Base-by-base conservation (phyloP, 768 basidiomycete genomes). In the Coprinellus aureogranulatus region DNA sequence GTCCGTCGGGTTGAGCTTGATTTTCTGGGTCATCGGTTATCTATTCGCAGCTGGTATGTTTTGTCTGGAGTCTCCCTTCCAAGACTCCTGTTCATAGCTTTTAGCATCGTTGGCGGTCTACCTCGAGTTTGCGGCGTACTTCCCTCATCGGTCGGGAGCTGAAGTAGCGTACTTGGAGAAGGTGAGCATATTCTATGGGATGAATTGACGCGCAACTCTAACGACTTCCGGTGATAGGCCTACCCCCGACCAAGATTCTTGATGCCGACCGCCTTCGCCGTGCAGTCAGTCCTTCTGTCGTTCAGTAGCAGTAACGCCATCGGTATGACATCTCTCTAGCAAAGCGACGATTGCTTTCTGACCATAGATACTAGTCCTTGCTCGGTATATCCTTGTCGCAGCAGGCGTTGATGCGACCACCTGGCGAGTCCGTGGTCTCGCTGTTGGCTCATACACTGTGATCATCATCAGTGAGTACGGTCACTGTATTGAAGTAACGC, bases 91-190 rank as follows among this genome's bases (percentile, higher is more conserved):
- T 27, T 30, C n/a, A n/a, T n/a, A n/a, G n/a, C 11, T n/a, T n/a
- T n/a, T 56, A 72, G 72, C 74, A 14, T 69, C 65, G 16, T 66
- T 75, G 20, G 62, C 72, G 14, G 69, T 76, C n/a, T 81, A 75
- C 58, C 69, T 77, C 14, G 80, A 81, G 62, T 75, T 76, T 30
- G 74, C 76, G 1, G 70, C 75, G 34, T 77, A 78, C 65, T 81
- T 80, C 61, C 81, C 81, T 12, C 70, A 76, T 53, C 72, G 81
- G 16, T 77, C 79, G 8, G 80, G 80, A 5, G 81, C 77, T 8
- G 76, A 80, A 58, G 79, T 81, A 5, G 80, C 75, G 2, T 81
- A 78, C 54, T 67, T 80, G 14, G 77, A 79, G 54, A 72, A 76
- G 70, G 77, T 71, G 27, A 62, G 62, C 39, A 57, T 12, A 39